A percentile compares a stretch with the other conserved stretches of the same genome.
phyloP scores from a whole-genome alignment of 2,329 filamentous ascomycete species.

The Hirsutella thompsonii region DNA sequence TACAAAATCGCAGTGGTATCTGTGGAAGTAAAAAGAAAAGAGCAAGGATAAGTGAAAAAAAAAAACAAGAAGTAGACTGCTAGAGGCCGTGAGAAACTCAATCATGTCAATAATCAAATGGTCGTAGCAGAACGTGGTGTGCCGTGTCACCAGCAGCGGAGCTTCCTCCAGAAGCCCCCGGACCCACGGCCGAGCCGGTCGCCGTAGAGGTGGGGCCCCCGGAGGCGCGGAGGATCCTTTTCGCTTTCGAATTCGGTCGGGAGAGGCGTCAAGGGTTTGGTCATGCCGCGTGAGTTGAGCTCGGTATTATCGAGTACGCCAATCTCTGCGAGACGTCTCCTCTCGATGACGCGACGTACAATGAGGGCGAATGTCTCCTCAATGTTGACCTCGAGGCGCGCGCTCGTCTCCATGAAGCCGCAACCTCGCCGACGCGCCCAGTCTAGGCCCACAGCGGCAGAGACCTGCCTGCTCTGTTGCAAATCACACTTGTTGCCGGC shows the following conservation, averaged over 20 bases:
- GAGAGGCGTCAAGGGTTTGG: conserved; percentile 44
- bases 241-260: conserved; percentile 25
- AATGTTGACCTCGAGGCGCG: conserved; percentile 73
- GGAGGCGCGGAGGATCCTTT: conserved; percentile 32
- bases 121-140: too few relatives aligned
- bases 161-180: conserved; percentile 40
- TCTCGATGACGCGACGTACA: conserved; percentile 48
- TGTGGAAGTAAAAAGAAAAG: too few relatives aligned
- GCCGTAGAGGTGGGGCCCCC: conserved; percentile 29
- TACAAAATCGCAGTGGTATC: too few relatives aligned
- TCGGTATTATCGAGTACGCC: conserved; percentile 27
- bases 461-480: conserved; percentile 53
- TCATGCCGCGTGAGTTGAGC: conserved; percentile 39
- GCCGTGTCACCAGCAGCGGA: conserved; percentile 38
- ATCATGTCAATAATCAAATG: too few relatives aligned
- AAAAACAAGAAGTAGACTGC: too few relatives aligned
- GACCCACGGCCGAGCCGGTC: conserved; percentile 28
- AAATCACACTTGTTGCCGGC: conserved; percentile 82
- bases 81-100: too few relatives aligned
- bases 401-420: conserved; percentile 85
- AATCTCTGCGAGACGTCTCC: conserved; percentile 34
- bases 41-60: too few relatives aligned
- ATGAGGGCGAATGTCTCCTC: conserved; percentile 76
- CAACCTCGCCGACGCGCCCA: conserved; percentile 63
- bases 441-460: conserved; percentile 58